phyloP scores from a whole-genome alignment of 495 filamentous ascomycete genomes.

The Haplographium delicatum region DNA sequence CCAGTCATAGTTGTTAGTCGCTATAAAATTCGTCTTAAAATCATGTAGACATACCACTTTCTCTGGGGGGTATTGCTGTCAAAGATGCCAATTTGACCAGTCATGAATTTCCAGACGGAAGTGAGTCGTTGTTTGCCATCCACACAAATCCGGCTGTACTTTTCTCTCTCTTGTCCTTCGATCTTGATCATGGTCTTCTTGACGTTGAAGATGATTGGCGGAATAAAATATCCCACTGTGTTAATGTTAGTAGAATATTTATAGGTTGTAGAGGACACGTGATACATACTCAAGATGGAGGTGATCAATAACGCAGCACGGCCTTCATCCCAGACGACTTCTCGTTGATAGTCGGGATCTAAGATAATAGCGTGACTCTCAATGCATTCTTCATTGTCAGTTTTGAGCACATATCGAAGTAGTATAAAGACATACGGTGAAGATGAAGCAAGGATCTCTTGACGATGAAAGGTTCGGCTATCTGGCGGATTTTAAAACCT shows the following conservation, averaged over 20 bases:
- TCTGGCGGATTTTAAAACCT: slow-evolving; percentile 25
- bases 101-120: slow-evolving; percentile 39
- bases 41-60: slow-evolving; percentile 19
- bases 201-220: slow-evolving; percentile 46
- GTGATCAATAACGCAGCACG: slow-evolving; percentile 34
- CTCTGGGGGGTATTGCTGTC: slow-evolving; percentile 28
- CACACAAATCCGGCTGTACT: slow-evolving; percentile 32
- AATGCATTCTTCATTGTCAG: slow-evolving; percentile 27
- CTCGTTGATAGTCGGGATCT: slow-evolving; percentile 45
- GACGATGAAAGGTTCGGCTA: slow-evolving; percentile 18
- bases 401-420: background rate
- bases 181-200: slow-evolving; percentile 17
- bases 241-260: background rate
- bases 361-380: slow-evolving; percentile 31
- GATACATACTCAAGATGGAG: slow-evolving; percentile 35
- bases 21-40: background rate
- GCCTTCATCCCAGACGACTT: slow-evolving; percentile 39
- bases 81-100: slow-evolving; percentile 37
- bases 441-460: slow-evolving; percentile 4
- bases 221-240: slow-evolving; percentile 42
- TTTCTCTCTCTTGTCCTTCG: slow-evolving; percentile 13
- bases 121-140: slow-evolving; percentile 48
- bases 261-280: background rate
- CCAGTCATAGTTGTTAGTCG: background rate
- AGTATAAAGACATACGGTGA: background rate